phyloP scores from a whole-genome alignment of 2,329 filamentous ascomycete species.

The Scedosporium dehoogii region DNA sequence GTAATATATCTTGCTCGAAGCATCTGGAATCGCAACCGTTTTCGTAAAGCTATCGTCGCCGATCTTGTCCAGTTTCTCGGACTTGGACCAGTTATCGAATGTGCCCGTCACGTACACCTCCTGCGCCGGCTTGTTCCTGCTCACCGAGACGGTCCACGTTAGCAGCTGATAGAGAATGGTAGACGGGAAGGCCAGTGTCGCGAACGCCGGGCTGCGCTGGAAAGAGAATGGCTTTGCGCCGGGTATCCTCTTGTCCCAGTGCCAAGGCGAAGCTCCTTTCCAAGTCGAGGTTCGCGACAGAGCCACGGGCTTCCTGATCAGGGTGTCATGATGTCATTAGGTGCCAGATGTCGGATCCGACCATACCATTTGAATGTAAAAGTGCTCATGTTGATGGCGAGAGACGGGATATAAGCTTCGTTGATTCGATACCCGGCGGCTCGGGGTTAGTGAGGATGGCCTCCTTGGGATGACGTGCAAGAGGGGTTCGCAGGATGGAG shows the following conservation, averaged over 20 bases:
- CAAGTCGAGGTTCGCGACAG: background rate
- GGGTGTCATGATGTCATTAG: background rate
- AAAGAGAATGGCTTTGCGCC: background rate
- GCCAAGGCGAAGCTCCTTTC: background rate
- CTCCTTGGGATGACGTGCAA: background rate
- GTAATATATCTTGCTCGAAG: constrained; percentile 72
- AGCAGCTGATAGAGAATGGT: background rate
- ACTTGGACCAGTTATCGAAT: constrained; percentile 91
- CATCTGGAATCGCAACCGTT: constrained; percentile 60
- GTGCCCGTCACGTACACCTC: constrained; percentile 93
- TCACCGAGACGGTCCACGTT: background rate
- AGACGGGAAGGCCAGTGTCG: background rate
- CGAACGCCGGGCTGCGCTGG: background rate
- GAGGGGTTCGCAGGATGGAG: background rate
- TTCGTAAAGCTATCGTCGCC: constrained; percentile 63
- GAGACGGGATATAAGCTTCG: background rate
- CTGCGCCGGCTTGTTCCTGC: constrained; percentile 70
- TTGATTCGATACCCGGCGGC: background rate
- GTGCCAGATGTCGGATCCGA: background rate
- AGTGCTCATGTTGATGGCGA: background rate
- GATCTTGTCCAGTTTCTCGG: constrained; percentile 68
- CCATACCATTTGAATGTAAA: background rate
- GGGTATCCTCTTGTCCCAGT: too few relatives aligned
- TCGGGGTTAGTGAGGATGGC: background rate
- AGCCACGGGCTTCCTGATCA: background rate